These are phyloP conservation scores for Forsythia viridissima DNA, from an alignment of 257 asterid species.

Conservation along the genomic window DNA sequence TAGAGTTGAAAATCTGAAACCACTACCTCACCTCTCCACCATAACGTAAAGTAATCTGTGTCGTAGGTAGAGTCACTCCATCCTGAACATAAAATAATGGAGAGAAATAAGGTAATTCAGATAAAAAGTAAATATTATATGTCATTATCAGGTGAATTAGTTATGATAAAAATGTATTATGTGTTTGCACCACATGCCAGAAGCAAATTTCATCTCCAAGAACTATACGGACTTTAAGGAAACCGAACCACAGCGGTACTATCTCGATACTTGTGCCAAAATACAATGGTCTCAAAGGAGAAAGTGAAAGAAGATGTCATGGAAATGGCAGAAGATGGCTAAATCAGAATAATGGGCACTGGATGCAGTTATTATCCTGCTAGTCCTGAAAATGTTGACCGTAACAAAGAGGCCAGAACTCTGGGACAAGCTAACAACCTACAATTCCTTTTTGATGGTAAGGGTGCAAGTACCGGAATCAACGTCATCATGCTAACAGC, in stretches of 20 bases:
- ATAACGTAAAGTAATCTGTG: constrained; percentile 74
- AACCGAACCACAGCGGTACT: not conserved
- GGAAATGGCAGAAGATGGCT: not conserved
- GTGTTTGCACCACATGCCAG: constrained; percentile 5
- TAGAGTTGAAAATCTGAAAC: constrained; percentile 13
- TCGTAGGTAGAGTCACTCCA: constrained; percentile 75
- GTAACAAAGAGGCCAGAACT: not conserved
- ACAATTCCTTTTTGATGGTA: not conserved
- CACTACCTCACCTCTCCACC: constrained; percentile 92
- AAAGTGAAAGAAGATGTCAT: not conserved
- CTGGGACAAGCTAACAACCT: not conserved
- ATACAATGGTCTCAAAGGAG: not conserved
- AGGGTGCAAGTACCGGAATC: not conserved
- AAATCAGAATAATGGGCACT: not conserved
- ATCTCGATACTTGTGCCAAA: not conserved
- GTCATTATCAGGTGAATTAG: constrained; percentile 11
- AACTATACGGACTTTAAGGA: not conserved
- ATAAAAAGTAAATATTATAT: constrained; percentile 20
- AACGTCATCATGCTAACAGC: not conserved
- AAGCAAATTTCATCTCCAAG: not conserved
- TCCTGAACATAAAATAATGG: constrained; percentile 56
- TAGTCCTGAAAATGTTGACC: not conserved
- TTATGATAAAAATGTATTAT: constrained; percentile 16
- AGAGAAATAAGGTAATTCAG: constrained; percentile 28
- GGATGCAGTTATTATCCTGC: not conserved